Conservation (phyloP, 1,284 basidiomycete species). For the Microbotryomycetes sp. region DNA sequence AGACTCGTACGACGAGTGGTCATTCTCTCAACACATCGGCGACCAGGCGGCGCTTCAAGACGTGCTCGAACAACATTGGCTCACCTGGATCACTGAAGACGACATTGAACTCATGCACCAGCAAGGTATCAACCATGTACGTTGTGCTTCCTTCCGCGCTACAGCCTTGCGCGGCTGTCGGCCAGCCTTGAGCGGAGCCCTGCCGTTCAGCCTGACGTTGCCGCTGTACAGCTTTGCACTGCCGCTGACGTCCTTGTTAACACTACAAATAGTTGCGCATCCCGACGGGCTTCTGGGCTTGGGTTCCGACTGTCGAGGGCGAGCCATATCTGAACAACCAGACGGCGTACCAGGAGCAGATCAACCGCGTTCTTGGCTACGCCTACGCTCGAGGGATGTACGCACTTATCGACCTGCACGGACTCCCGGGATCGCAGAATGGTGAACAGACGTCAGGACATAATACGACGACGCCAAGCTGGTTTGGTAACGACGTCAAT, state of each 20-base stretch:
- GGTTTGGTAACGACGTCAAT: slow-evolving; percentile 17
- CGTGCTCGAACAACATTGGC: slow-evolving; percentile 39
- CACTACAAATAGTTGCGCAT: slow-evolving; percentile 38
- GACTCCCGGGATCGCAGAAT: slow-evolving; percentile 44
- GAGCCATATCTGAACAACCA: slow-evolving; percentile 35
- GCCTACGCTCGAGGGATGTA: slow-evolving; percentile 47
- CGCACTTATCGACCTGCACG: slow-evolving; percentile 44
- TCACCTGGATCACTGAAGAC: slow-evolving; percentile 41
- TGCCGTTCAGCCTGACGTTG: too few relatives aligned
- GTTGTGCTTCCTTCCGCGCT: slow-evolving; percentile 4
- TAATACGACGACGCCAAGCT: slow-evolving; percentile 8
- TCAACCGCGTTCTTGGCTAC: slow-evolving; percentile 45
- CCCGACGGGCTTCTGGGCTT: slow-evolving; percentile 41
- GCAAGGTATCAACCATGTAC: slow-evolving; percentile 35
- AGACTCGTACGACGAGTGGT: slow-evolving; percentile 42
- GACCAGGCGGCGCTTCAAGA: slow-evolving; percentile 7
- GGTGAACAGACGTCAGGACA: slow-evolving; percentile 37
- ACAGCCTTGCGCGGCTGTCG: slow-evolving; percentile 59
- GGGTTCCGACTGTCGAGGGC: slow-evolving; percentile 32
- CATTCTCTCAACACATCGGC: slow-evolving; percentile 37
- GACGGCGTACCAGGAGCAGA: slow-evolving; percentile 28
- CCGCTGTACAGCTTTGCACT: too few relatives aligned
- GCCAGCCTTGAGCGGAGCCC: too few relatives aligned
- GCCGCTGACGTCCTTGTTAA: not conserved
- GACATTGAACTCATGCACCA: slow-evolving; percentile 40